Evolutionary conservation across 352 stramenopile species (phyloP).

Genomic region (Phytophthora cactorum): DNA sequence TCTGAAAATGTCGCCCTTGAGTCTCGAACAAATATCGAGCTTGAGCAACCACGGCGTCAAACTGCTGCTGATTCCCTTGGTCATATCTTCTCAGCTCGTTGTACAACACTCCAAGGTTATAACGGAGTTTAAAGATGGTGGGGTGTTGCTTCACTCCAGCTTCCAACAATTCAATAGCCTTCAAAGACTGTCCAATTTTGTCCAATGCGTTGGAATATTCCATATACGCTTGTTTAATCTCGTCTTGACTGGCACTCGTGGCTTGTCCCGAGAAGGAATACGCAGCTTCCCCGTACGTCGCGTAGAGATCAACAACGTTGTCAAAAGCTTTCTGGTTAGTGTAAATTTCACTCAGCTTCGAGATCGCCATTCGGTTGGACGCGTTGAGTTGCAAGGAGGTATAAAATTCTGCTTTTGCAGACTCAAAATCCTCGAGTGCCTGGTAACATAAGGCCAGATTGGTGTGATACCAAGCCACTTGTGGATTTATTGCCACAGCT

Average conservation of each 20-base stretch:
- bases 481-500: constrained; percentile 24
- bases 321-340: constrained; percentile 18
- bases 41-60: constrained; percentile 45
- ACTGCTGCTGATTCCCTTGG: constrained; percentile 37
- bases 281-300: constrained; percentile 17
- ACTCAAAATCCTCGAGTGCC: constrained; percentile 11
- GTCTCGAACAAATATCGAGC: constrained; percentile 35
- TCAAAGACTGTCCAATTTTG: constrained; percentile 14
- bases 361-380: constrained; percentile 22
- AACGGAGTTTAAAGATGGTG: constrained; percentile 45
- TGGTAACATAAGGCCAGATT: constrained; percentile 35
- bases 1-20: constrained; percentile 33
- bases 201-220: constrained; percentile 52
- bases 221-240: constrained; percentile 45
- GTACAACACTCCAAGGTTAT: constrained; percentile 65
- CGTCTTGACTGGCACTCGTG: constrained; percentile 7
- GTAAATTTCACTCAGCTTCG: constrained; percentile 29
- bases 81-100: constrained; percentile 35
- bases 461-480: constrained; percentile 42
- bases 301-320: constrained; percentile 41
- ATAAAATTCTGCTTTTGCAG: constrained; percentile 30
- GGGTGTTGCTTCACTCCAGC: constrained; percentile 25
- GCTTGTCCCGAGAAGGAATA: constrained; percentile 8
- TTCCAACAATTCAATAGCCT: constrained; percentile 51
- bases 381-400: constrained; percentile 23